Evolutionary conservation across 2,329 filamentous ascomycete species (phyloP), one percentile per base, ranked within the genome.

Genomic region (Tolypocladium album): DNA sequence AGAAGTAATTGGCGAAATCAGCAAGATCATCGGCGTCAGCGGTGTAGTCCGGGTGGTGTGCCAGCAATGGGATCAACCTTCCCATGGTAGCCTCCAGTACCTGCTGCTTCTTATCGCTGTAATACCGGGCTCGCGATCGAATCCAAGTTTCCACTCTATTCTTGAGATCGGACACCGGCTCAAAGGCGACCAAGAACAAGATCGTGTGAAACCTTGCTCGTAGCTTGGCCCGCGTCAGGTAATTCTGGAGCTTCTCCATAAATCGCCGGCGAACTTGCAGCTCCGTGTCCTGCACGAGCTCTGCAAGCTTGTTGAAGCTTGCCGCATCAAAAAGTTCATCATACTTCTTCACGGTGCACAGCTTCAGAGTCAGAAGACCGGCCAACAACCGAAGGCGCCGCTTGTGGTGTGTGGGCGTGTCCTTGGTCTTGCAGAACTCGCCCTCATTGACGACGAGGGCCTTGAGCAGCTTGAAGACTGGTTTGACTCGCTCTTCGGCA

Each of bases 1-100:
- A 73, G 61, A 99, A 86, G 72, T 97, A 99, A 66, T 87, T 86
- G 7, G 90, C 87, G 71, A 96, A 92, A 69, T 96, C 90, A 53
- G 86, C 79, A 56, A 97, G 76, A 56, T 92, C 88, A 17, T 85
- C 81, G 2, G 85, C 74, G 7, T 84, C 81, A 1, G 80, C 72
- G 62, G 83, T 85, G 66, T 93, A 97, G 72, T 99, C 94, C 1
- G 92, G 92, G 71, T 99, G 94, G 71, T 97, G 93, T 6, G 93
- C 92, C 52, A 99, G 81, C 52, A 99, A 77, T 56, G 92, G 94
- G 58, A 99, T 79, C 40, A 97, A 82, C 11, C 94, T 86, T 34
- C 89, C 86, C 70, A 97, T 89, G 15, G 88, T 82, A 27, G 86
- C 83, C 73, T 97, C 93, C 77, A 99, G 84, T 9, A 88, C 81